These are phyloP conservation scores for Ampelomyces quisqualis DNA, from an alignment of 2,329 filamentous ascomycete species.

Conservation along the genomic window DNA sequence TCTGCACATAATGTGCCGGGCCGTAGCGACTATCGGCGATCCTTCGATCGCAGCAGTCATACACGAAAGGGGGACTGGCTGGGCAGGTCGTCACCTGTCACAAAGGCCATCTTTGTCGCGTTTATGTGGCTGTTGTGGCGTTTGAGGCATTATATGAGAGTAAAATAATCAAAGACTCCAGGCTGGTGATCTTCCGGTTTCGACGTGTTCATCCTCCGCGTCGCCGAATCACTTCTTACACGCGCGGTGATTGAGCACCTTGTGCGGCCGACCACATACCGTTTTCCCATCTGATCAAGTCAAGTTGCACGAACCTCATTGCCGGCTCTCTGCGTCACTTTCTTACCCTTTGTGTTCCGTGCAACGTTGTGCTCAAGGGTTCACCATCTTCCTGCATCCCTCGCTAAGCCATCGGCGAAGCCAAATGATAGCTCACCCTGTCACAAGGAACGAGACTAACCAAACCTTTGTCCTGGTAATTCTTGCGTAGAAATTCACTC, in stretches of 20 bases:
- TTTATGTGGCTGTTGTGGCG: slow-evolving; percentile 3
- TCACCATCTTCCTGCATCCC: slow-evolving; percentile 5
- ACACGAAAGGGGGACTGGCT: slow-evolving; percentile 3
- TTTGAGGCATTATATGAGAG: slow-evolving; percentile 1
- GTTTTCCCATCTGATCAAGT: slow-evolving; percentile 1
- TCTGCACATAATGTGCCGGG: slow-evolving; percentile 6
- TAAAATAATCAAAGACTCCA: slow-evolving; percentile 1
- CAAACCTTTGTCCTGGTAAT: not conserved
- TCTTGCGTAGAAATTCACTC: no score
- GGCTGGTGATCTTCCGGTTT: slow-evolving; percentile 5
- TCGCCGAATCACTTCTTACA: slow-evolving; percentile 2
- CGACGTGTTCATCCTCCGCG: not conserved
- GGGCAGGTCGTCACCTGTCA: slow-evolving; percentile 3
- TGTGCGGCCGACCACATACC: not conserved
- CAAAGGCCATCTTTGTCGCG: slow-evolving; percentile 3
- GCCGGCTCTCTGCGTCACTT: slow-evolving; percentile 6
- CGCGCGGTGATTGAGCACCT: slow-evolving; percentile 1
- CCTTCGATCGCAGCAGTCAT: slow-evolving; percentile 2
- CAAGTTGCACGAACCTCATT: slow-evolving; percentile 6
- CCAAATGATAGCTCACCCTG: slow-evolving; percentile 1
- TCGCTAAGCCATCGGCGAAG: slow-evolving; percentile 3
- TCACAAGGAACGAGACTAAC: not conserved
- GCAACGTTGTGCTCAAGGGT: slow-evolving; percentile 7
- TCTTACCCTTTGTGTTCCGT: slow-evolving; percentile 10
- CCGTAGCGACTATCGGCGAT: not conserved